Conservation (phyloP, 2,329 filamentous ascomycete genomes). For the Myriosclerotinia curreyana region DNA sequence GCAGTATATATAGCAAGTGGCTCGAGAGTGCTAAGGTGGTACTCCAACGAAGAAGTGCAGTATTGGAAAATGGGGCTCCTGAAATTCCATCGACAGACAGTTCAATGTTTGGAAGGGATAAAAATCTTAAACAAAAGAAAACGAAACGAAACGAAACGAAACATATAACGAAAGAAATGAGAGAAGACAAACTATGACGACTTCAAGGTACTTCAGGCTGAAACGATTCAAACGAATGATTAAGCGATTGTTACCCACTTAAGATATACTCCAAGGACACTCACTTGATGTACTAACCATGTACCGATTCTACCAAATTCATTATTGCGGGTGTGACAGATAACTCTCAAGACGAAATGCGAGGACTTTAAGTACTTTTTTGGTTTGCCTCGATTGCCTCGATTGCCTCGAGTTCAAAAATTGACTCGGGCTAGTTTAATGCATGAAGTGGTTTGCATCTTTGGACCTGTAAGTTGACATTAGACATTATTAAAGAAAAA, state of each 20-base stretch:
- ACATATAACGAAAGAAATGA: not conserved
- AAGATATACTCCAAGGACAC: not conserved
- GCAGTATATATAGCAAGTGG: no score
- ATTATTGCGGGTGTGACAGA: not conserved
- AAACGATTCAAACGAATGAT: no score
- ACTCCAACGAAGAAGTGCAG: no score
- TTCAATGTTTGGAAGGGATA: no score
- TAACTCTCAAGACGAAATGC: not conserved
- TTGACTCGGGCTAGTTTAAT: not conserved
- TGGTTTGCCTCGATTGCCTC: not conserved
- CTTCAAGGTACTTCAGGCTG: not conserved
- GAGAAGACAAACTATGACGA: not conserved
- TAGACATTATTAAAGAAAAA: not conserved
- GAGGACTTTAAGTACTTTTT: not conserved
- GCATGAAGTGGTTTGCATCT: constrained; percentile 7
- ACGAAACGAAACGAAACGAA: not conserved
- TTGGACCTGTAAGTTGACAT: not conserved
- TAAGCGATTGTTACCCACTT: no score
- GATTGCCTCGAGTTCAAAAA: not conserved
- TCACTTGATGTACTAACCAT: not conserved
- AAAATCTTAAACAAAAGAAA: no score
- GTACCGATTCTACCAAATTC: no score
- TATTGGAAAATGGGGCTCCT: no score
- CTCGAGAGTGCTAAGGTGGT: no score
- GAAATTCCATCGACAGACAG: no score